These are phyloP conservation scores for Schrenkiella parvula DNA, from an alignment of 345 rosid genomes.

Conservation along the genomic window DNA sequence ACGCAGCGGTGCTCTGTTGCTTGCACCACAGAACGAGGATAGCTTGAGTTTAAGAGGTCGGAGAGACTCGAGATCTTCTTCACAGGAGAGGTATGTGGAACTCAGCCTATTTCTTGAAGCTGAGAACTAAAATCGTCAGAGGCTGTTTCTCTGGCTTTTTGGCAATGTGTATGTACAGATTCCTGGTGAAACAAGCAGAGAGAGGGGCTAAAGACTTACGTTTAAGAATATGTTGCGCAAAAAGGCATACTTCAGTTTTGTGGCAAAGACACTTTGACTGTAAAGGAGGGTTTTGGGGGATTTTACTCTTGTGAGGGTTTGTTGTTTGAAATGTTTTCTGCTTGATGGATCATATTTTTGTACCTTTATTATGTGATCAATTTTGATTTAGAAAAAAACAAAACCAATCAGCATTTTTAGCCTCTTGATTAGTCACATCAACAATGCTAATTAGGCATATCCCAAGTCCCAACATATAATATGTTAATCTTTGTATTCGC, in stretches of 20 bases:
- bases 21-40: constrained; percentile 22
- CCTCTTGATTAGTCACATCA: too few relatives aligned
- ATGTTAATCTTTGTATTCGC: too few relatives aligned
- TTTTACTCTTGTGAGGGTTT: constrained; percentile 27
- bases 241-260: constrained; percentile 24
- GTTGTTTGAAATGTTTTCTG: constrained; percentile 35
- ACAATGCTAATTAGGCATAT: too few relatives aligned
- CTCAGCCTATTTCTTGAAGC: constrained; percentile 34
- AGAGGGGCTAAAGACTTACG: background rate
- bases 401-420: background rate
- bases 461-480: too few relatives aligned
- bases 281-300: constrained; percentile 27
- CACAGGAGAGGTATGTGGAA: constrained; percentile 40
- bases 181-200: constrained; percentile 29
- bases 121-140: constrained; percentile 19
- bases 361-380: constrained; percentile 31
- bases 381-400: constrained; percentile 32
- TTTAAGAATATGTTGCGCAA: background rate
- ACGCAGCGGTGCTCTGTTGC: constrained; percentile 27
- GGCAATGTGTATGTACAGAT: constrained; percentile 30
- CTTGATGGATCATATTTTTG: constrained; percentile 37
- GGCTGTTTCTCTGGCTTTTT: constrained; percentile 25
- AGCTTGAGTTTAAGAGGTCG: constrained; percentile 23
- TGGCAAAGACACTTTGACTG: constrained; percentile 29
- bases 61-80: constrained; percentile 26